These are phyloP conservation scores for Berkeleyomyces rouxiae DNA, from an alignment of 2,329 filamentous ascomycete genomes.

Conservation along the genomic window DNA sequence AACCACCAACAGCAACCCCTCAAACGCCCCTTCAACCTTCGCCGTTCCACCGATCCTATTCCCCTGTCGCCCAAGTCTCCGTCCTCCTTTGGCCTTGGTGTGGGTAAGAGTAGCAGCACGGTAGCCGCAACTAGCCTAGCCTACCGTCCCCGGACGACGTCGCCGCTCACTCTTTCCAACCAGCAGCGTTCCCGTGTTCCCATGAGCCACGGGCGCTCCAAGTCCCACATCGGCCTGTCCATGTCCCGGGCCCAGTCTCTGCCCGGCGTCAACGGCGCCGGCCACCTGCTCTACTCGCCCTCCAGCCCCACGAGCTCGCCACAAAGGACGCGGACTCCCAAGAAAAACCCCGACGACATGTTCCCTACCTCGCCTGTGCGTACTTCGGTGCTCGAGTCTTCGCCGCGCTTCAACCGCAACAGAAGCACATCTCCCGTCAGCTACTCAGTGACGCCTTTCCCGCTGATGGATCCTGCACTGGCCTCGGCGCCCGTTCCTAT, in stretches of 20 bases:
- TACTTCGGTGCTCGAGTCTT: conserved; percentile 37
- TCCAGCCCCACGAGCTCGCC: conserved; percentile 39
- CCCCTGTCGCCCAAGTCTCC: conserved; percentile 36
- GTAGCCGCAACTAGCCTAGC: conserved; percentile 16
- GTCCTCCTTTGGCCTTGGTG: conserved; percentile 23
- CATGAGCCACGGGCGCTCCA: conserved; percentile 9
- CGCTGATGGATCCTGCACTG: background rate
- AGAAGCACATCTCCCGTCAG: conserved; percentile 33
- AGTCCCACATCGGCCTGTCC: conserved; percentile 21
- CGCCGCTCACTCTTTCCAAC: conserved; percentile 31
- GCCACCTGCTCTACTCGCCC: conserved; percentile 39
- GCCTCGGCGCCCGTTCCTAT: conserved; percentile 13
- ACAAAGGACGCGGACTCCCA: conserved; percentile 32
- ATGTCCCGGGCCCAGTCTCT: conserved; percentile 50
- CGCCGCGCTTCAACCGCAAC: conserved; percentile 30
- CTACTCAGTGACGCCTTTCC: conserved; percentile 17
- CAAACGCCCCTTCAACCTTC: conserved; percentile 35
- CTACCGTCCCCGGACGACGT: conserved; percentile 46
- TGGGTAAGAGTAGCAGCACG: conserved; percentile 24
- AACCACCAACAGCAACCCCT: conserved; percentile 20
- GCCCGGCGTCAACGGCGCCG: conserved; percentile 43
- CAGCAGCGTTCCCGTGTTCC: background rate
- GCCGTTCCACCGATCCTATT: conserved; percentile 42
- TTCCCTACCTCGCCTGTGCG: conserved; percentile 38
- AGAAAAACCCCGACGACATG: conserved; percentile 42